phyloP scores from a whole-genome alignment of 352 stramenopile genomes.

The Salisapilia sapeloensis region DNA sequence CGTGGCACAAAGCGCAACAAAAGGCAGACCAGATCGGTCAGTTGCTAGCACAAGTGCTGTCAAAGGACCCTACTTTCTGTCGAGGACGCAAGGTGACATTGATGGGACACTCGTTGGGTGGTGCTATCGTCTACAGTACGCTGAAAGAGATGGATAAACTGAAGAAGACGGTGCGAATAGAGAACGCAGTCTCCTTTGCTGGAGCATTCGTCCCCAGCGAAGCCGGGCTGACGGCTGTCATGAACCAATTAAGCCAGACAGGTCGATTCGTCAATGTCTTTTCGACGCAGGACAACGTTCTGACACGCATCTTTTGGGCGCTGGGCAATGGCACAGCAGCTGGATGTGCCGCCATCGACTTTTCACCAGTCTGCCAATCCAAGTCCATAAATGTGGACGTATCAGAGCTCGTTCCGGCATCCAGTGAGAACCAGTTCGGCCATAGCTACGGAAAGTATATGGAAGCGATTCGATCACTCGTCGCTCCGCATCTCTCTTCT shows the following conservation, averaged over 20 bases:
- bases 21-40: constrained; percentile 65
- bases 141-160: constrained; percentile 51
- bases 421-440: constrained; percentile 52
- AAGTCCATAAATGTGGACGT: constrained; percentile 46
- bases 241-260: constrained; percentile 10
- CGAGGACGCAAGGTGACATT: constrained; percentile 40
- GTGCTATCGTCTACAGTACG: constrained; percentile 47
- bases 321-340: constrained; percentile 18
- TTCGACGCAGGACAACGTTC: constrained; percentile 46
- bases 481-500: constrained; percentile 21
- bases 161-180: constrained; percentile 4
- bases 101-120: constrained; percentile 64
- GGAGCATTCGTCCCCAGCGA: constrained; percentile 36
- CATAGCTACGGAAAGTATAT: constrained; percentile 66
- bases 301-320: constrained; percentile 62
- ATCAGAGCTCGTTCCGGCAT: constrained; percentile 33
- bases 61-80: constrained; percentile 22
- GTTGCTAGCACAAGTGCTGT: constrained; percentile 48
- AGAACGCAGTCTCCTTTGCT: constrained; percentile 46
- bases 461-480: constrained; percentile 24
- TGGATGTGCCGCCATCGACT: constrained; percentile 24
- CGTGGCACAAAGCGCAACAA: constrained; percentile 69
- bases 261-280: constrained; percentile 70
- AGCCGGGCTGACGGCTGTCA: constrained; percentile 16
- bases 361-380: constrained; percentile 2